These are phyloP conservation scores for Aspergillus niger DNA, from an alignment of 2,329 filamentous ascomycete genomes.

Conservation along the genomic window DNA sequence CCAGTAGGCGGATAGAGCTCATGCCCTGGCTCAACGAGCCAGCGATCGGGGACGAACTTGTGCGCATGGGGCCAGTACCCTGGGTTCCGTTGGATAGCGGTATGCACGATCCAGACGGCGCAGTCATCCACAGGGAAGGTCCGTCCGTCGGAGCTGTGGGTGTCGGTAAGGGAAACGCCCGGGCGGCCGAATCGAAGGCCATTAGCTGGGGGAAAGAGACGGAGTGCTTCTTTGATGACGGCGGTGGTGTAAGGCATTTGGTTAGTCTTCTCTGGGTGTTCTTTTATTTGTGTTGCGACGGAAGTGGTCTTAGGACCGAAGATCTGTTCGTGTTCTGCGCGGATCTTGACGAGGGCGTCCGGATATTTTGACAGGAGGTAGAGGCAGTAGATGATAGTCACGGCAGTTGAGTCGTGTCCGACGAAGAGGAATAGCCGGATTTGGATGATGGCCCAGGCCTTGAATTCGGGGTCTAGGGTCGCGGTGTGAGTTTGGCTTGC, in stretches of 20 bases:
- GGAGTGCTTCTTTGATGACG: slow-evolving; percentile 58
- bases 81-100: slow-evolving; percentile 19
- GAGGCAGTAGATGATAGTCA: slow-evolving; percentile 8
- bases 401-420: slow-evolving; percentile 12
- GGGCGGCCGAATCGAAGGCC: slow-evolving; percentile 20
- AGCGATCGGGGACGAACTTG: slow-evolving; percentile 42
- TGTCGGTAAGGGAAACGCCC: slow-evolving; percentile 7
- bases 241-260: slow-evolving; percentile 56
- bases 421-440: slow-evolving; percentile 14
- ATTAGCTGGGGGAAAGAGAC: slow-evolving; percentile 51
- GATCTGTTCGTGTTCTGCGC: slow-evolving; percentile 7
- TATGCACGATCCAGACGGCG: slow-evolving; percentile 20
- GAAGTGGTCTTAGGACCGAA: not conserved
- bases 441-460: slow-evolving; percentile 6
- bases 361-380: slow-evolving; percentile 8
- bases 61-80: slow-evolving; percentile 22
- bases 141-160: slow-evolving; percentile 8
- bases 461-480: slow-evolving; percentile 4
- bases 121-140: slow-evolving; percentile 14
- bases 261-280: slow-evolving; percentile 38
- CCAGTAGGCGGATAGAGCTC: slow-evolving; percentile 30
- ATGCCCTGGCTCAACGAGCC: slow-evolving; percentile 30
- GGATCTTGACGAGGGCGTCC: not conserved
- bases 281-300: not conserved
- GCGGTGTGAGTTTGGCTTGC: not conserved